Evolutionary conservation across 306 rosid genomes (phyloP), one percentile per base, ranked within the genome.

Genomic region (Abrus pulchellus): DNA sequence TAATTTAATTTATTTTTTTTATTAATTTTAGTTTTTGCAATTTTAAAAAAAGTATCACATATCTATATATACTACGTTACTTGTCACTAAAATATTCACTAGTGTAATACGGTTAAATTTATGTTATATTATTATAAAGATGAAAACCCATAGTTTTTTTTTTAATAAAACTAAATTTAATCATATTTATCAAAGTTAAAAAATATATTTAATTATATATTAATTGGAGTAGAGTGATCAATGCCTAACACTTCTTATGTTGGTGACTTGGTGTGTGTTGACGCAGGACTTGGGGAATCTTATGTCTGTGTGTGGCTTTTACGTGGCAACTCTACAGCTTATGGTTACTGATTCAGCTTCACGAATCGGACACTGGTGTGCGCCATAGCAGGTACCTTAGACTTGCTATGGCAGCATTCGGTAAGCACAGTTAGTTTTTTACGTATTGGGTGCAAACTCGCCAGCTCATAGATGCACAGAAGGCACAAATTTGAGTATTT

Each of bases 351-450:
- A 53, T 91, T 78, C 89, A 93, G 63, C 91, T 93, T 4, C 98
- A 93, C 68, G 94, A 90, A 83, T 86, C 94, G 0, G 83, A 86
- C 1, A 68, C 91, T 6, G 93, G 94, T 50, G 66, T 75, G 72
- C 90, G 98, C 74, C 90, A 90, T 77, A 90, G 94, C 77, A 85
- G 97, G 84, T 93, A 90, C 74, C 92, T 93, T 71, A 88, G 66
- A 34, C 98, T 93, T 77, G 88, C 91, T 73, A 82, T 82, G 88
- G 82, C 72, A 4, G 91, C 94, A 76, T 93, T 93, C 33, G 98
- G 98, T 93, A 86, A 73, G 81, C 44, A 2, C 11, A 5, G 3
- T 55, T 20, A 54, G 9, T 11, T 49, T 49, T 49, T 49, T 4
- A 3, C 3, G 52, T 49, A 12, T 49, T 11, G 1, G 12, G 20